Evolutionary conservation across 257 asterid genomes (phyloP).

Genomic region (Solanum habrochaites): DNA sequence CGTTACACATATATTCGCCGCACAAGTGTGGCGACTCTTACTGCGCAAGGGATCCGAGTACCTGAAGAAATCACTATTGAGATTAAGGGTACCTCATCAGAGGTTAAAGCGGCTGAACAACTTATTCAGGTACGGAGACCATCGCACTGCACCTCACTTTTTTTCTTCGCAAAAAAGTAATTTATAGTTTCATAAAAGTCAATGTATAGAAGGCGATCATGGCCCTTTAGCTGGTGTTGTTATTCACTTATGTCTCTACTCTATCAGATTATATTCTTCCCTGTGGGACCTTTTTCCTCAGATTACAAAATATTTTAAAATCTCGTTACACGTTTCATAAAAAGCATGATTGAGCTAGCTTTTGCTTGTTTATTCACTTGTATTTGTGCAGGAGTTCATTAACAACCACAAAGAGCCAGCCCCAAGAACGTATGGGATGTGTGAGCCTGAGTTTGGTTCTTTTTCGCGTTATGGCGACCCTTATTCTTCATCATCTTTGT

Average conservation of each 20-base stretch:
- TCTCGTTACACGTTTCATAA: neutral
- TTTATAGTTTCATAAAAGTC: neutral
- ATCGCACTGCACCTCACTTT: neutral
- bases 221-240: neutral
- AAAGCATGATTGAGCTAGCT: neutral
- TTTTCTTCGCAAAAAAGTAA: neutral
- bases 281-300: neutral
- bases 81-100: constrained; percentile 73
- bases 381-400: constrained; percentile 2
- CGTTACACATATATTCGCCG: constrained; percentile 28
- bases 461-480: constrained; percentile 1
- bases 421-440: neutral
- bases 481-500: constrained; percentile 3
- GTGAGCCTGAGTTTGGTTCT: neutral
- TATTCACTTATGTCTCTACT: neutral
- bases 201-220: neutral
- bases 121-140: constrained; percentile 52
- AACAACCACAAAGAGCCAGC: constrained; percentile 1
- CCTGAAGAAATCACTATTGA: constrained; percentile 80
- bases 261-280: neutral
- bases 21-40: constrained; percentile 65
- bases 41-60: constrained; percentile 68
- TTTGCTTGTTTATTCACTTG: neutral
- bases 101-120: constrained; percentile 76
- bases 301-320: neutral